Base-by-base conservation (phyloP, 2,329 filamentous ascomycete species). In the Alternaria sp. region DNA sequence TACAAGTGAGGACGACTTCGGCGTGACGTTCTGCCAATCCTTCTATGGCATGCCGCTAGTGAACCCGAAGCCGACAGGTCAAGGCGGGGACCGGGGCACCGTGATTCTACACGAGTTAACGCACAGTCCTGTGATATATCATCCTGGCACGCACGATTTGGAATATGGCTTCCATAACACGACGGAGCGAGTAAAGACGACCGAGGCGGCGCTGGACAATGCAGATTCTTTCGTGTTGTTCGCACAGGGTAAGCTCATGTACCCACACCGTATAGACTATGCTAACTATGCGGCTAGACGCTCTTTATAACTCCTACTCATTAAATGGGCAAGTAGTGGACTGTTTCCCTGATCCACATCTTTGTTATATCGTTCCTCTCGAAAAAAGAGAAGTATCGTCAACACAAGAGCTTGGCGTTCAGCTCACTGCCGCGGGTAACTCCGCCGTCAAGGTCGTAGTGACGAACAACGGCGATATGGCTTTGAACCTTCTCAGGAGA, bases 371-470 rank as follows among this genome's bases (percentile, higher is more conserved):
- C 28, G 28, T 30, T 30, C 28, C 28, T 30, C 28, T 30, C 12
- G 28, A 30, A 30, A 30, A 47, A 26, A 47, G 21, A 47, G 45
- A 47, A 47, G 45, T 30, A 30, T 30, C 28, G 28, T 32, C 28
- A 32, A 26, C 13, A 3, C 71, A 6, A 8, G 30, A 4, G 30
- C 53, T 78, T 57, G 70, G 68, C 47, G 73, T 75, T 63, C 77
- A 83, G 71, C 81, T 87, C 59, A 77, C 84, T 73, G 79, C 83
- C 68, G 74, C 81, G 21, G 83, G 83, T 61, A 87, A 87, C 78
- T 83, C 85, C n/a, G 81, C 80, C 57, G 81, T 88, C 67, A 86
- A 85, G 78, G 84, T 85, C 28, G 77, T 79, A 49, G 80, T 88
- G 62, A 86, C 83, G 67, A 88, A 88, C 81, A 85, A 79, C 30